Percentiles rank a stretch among this genome's conserved stretches.
These are phyloP conservation scores for Boletus barrowsii DNA, from an alignment of 768 basidiomycete genomes.

Conservation along the genomic window DNA sequence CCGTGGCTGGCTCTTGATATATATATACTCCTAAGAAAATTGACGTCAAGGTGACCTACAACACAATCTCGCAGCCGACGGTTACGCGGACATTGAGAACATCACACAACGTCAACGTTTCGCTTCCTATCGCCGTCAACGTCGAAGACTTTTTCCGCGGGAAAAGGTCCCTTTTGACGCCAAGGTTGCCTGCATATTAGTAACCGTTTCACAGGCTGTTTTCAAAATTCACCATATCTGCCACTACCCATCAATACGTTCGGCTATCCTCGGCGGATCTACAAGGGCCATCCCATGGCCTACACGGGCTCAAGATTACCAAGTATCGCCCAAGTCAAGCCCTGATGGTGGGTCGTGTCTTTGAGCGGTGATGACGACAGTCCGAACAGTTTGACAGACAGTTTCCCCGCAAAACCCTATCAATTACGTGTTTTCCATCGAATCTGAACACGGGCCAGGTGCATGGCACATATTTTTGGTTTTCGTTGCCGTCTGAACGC, in stretches of 20 bases:
- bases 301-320: conserved; percentile 50
- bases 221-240: conserved; percentile 87
- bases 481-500: conserved; percentile 7
- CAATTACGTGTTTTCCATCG: conserved; percentile 79
- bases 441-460: conserved; percentile 63
- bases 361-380: neutral
- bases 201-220: conserved; percentile 56
- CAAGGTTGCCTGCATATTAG: neutral
- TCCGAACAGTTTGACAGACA: conserved; percentile 46
- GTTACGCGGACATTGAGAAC: conserved; percentile 53
- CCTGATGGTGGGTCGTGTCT: conserved; percentile 43
- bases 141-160: conserved; percentile 97
- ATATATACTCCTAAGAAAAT: conserved; percentile 54
- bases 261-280: conserved; percentile 65
- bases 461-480: conserved; percentile 1
- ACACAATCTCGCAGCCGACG: conserved; percentile 50
- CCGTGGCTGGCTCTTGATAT: neutral
- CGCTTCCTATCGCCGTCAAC: conserved; percentile 85
- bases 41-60: conserved; percentile 64
- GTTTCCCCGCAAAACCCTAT: conserved; percentile 73
- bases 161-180: conserved; percentile 47
- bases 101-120: conserved; percentile 56
- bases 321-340: conserved; percentile 46
- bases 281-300: conserved; percentile 40
- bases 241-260: conserved; percentile 75